phyloP scores from a whole-genome alignment of 169 alveolate species.

The Theileria parva region DNA sequence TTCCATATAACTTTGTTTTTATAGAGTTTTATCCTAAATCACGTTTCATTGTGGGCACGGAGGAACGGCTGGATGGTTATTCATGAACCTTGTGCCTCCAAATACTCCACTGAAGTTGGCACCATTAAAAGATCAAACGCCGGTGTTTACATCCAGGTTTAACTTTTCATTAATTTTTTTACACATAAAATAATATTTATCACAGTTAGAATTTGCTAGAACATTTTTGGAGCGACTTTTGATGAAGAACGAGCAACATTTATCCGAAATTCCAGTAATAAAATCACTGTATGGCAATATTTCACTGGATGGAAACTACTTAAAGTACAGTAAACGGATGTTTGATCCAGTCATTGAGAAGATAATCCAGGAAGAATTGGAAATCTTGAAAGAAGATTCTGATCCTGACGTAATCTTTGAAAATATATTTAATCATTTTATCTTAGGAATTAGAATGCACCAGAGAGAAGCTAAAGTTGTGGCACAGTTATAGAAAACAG shows the following conservation, averaged over 20 bases:
- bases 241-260: conserved; percentile 56
- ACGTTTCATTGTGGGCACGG: conserved; percentile 76
- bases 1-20: too few relatives aligned
- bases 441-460: conserved; percentile 55
- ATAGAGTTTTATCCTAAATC: conserved; percentile 72
- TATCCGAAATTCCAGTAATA: conserved; percentile 49
- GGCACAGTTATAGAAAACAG: conserved; percentile 64
- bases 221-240: conserved; percentile 70
- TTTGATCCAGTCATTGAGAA: conserved; percentile 71
- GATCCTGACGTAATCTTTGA: conserved; percentile 47
- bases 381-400: conserved; percentile 59
- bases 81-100: conserved; percentile 68
- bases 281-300: conserved; percentile 52
- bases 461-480: conserved; percentile 52
- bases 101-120: conserved; percentile 72
- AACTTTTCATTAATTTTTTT: neutral
- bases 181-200: neutral
- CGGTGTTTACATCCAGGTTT: conserved; percentile 75
- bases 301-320: conserved; percentile 75
- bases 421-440: neutral
- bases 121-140: conserved; percentile 76
- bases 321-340: conserved; percentile 68
- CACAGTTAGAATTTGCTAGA: conserved; percentile 70
- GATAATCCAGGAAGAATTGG: conserved; percentile 69
- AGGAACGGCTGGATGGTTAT: conserved; percentile 76